Base-by-base conservation (phyloP, 345 rosid genomes). In the Salix dunnii region DNA sequence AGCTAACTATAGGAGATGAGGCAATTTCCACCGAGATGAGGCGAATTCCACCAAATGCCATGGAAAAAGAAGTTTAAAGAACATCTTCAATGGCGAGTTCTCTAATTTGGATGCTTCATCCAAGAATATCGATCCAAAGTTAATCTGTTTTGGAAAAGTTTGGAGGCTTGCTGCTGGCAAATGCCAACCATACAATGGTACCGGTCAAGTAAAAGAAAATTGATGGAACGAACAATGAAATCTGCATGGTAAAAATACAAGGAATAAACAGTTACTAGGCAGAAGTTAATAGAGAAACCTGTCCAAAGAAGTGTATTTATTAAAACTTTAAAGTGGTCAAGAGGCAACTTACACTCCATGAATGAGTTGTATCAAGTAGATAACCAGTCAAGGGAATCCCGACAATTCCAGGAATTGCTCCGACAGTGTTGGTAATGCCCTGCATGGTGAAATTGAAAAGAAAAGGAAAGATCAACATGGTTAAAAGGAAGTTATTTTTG, bases 201-300 rank as follows among this genome's bases (percentile, higher is more conserved):
- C 97, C 98, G 13, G 96, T 93, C 87, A 91, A 76, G 89, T 93
- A 91, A 89, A 96, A 96, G 89, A 96, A 93, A 85, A 89, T 90
- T 10, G 99, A 93, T 33, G 97, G 98, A 13, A 86, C 91, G 75
- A 96, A 96, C 30, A 96, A 72, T 53, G 99, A 91, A 30, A 89
- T 66, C 99, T 93, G 80, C 88, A 64, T 1, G 3, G 64, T 69
- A 79, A 18, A 79, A 70, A 73, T 60, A 33, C 30, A 13, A 73
- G 35, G 21, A 38, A 21, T 20, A 62, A 49, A 46, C 35, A 33
- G 10, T 25, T 33, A 55, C 25, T 42, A 20, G 13, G 33, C 0
- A 46, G 42, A 73, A 27, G 6, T 11, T 25, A 74, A 66, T 30
- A 66, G 30, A 20, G 70, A 13, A 74, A 51, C 42, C 58, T 35